Conservation (phyloP, 2,329 filamentous ascomycete species). For the Claviceps maximensis region DNA sequence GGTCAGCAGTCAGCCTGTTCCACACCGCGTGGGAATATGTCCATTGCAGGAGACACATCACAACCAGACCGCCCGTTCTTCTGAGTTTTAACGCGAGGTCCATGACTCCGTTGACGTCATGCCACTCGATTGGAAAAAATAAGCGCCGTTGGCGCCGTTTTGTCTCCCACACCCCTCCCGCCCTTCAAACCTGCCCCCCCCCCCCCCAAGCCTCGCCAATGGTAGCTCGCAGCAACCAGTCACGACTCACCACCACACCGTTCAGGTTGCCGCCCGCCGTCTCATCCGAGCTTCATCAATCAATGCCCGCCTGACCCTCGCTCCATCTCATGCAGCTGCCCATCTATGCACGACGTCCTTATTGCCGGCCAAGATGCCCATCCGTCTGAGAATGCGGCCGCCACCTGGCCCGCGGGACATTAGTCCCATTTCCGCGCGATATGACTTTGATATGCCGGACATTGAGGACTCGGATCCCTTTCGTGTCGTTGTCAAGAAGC, state of each 20-base stretch:
- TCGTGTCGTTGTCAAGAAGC: conserved; percentile 51
- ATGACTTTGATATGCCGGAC: conserved; percentile 34
- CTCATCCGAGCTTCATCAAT: too few relatives aligned
- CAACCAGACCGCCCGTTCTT: too few relatives aligned
- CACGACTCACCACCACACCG: too few relatives aligned
- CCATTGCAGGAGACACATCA: too few relatives aligned
- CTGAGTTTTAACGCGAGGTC: too few relatives aligned
- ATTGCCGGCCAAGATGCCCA: conserved; percentile 18
- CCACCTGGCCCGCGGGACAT: conserved; percentile 18
- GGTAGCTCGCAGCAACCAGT: too few relatives aligned
- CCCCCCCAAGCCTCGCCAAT: too few relatives aligned
- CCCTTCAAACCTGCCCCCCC: too few relatives aligned
- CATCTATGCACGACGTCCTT: background rate
- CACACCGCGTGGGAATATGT: too few relatives aligned
- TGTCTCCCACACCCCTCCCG: too few relatives aligned
- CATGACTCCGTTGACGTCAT: background rate
- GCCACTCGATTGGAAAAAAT: background rate
- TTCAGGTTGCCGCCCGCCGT: too few relatives aligned
- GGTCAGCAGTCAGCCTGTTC: background rate
- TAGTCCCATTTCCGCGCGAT: conserved; percentile 22
- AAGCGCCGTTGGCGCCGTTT: background rate
- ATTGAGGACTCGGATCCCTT: conserved; percentile 48
- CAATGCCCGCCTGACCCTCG: too few relatives aligned
- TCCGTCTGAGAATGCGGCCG: conserved; percentile 23
- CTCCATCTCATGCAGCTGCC: background rate